A percentile compares a stretch with the other conserved stretches of the same genome.
Conservation (phyloP, 257 asterid genomes). For the Sherardia arvensis region DNA sequence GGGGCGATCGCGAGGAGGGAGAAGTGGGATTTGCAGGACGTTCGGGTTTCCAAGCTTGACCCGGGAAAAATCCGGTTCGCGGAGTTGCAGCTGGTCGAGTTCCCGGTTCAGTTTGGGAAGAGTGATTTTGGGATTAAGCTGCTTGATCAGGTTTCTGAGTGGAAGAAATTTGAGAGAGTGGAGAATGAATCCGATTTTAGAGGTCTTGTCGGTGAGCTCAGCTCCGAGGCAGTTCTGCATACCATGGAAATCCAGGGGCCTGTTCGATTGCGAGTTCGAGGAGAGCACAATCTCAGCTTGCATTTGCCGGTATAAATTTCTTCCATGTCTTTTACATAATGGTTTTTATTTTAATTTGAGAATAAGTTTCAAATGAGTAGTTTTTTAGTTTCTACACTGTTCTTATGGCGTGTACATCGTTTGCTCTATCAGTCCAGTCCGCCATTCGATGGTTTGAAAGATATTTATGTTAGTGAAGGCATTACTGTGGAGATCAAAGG, state of each 20-base stretch:
- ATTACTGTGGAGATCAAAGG: conserved; percentile 58
- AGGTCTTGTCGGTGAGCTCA: conserved; percentile 35
- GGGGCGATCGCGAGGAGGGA: conserved; percentile 42
- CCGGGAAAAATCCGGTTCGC: conserved; percentile 36
- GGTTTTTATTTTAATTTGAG: no score
- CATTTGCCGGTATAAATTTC: conserved; percentile 42
- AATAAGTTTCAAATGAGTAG: background rate
- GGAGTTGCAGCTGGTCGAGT: conserved; percentile 32
- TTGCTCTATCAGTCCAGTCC: conserved; percentile 31
- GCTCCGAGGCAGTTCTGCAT: conserved; percentile 35
- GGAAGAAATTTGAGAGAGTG: conserved; percentile 35
- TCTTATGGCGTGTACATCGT: conserved; percentile 13
- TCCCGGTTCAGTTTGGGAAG: conserved; percentile 41
- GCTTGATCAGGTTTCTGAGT: conserved; percentile 43
- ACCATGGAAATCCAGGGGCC: conserved; percentile 63
- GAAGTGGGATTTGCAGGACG: conserved; percentile 53
- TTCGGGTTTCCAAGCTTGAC: conserved; percentile 48
- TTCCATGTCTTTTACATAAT: background rate
- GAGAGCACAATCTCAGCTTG: conserved; percentile 47
- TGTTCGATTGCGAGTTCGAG: conserved; percentile 38
- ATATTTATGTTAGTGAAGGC: conserved; percentile 65
- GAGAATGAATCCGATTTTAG: conserved; percentile 35
- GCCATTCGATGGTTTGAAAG: conserved; percentile 47
- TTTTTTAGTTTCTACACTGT: no score
- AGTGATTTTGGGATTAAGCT: conserved; percentile 38